Percentiles rank a stretch among this genome's conserved stretches.
Evolutionary conservation across 176 grass and related monocot species (phyloP).

Genomic region (Avena eriantha): DNA sequence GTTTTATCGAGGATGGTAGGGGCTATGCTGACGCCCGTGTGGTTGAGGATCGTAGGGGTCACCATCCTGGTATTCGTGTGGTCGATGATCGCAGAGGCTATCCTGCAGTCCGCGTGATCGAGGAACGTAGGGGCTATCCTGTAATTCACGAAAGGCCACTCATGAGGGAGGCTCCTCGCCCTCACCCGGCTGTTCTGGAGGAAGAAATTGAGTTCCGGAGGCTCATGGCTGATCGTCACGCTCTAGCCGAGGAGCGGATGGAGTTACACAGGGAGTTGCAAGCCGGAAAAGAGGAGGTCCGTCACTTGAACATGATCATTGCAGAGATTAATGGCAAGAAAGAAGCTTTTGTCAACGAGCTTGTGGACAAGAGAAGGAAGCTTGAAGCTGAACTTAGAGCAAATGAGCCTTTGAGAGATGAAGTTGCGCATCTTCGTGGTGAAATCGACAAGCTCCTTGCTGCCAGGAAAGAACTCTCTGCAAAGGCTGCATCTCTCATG

Average conservation of each 20-base stretch:
- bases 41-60: constrained; percentile 23
- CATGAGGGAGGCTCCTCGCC: constrained; percentile 46
- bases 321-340: constrained; percentile 60
- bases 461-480: constrained; percentile 62
- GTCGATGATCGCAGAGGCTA: constrained; percentile 45
- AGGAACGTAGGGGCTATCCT: constrained; percentile 52
- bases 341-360: constrained; percentile 58
- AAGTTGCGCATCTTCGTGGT: constrained; percentile 57
- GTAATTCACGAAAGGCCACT: constrained; percentile 43
- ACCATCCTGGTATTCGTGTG: constrained; percentile 11
- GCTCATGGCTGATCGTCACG: constrained; percentile 61
- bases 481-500: constrained; percentile 57
- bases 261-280: constrained; percentile 55
- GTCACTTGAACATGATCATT: constrained; percentile 59
- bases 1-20: constrained; percentile 44
- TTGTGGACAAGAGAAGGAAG: constrained; percentile 70
- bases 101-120: constrained; percentile 17
- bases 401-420: constrained; percentile 60
- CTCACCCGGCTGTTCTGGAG: constrained; percentile 52
- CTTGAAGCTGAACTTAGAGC: constrained; percentile 73
- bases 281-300: constrained; percentile 58
- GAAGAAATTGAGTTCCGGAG: constrained; percentile 61
- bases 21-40: constrained; percentile 23
- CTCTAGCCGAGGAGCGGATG: constrained; percentile 55
- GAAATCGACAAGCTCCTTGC: constrained; percentile 61